Evolutionary conservation across 495 filamentous ascomycete genomes (phyloP).

Genomic region (Parmelia sp.): DNA sequence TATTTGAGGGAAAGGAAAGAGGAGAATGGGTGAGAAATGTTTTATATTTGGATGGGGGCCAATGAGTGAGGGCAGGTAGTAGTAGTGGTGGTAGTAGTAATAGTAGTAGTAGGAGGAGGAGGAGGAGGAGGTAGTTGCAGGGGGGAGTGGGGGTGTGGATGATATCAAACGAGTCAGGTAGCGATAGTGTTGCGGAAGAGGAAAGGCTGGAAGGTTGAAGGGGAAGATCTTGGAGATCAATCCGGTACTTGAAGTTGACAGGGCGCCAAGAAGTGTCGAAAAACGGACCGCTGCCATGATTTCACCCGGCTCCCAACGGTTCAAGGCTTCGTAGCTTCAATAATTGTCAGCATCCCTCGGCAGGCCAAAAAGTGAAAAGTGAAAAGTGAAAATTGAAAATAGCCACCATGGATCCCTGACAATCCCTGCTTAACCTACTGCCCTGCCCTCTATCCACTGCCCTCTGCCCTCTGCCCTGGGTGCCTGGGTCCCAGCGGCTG

Average conservation of each 20-base stretch:
- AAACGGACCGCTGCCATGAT: constrained; percentile 17
- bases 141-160: neutral
- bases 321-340: too few species aligned
- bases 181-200: too few species aligned
- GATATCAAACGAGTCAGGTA: neutral
- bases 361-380: too few species aligned
- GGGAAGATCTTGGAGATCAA: constrained; percentile 21
- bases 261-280: constrained; percentile 12
- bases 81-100: too few species aligned
- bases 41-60: neutral
- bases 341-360: neutral
- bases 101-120: too few species aligned
- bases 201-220: neutral
- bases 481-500: too few species aligned
- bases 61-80: neutral
- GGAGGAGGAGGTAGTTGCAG: too few species aligned
- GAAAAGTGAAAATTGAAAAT: too few species aligned
- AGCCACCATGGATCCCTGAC: too few species aligned
- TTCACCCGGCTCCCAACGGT: constrained; percentile 13
- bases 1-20: neutral
- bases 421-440: too few species aligned
- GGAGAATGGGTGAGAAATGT: neutral
- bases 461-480: neutral
- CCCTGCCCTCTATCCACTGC: too few species aligned
- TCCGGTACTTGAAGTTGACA: constrained; percentile 9